Conservation (phyloP, 495 filamentous ascomycete species). For the Cercophora sp. region DNA sequence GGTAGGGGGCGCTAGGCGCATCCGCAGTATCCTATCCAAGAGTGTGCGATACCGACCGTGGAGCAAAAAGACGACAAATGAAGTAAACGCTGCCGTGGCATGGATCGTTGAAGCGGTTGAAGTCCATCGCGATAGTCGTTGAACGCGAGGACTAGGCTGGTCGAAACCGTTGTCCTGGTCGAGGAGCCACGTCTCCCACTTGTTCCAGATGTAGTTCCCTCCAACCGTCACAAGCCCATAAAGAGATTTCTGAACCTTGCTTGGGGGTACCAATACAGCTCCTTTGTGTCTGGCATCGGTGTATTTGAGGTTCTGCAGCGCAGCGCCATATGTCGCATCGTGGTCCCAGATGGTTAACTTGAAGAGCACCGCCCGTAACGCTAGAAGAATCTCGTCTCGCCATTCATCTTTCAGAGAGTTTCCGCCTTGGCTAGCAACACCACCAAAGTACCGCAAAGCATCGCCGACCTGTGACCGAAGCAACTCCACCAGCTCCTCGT, state of each 20-base stretch:
- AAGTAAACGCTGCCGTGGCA: conserved; percentile 72
- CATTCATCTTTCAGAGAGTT: conserved; percentile 62
- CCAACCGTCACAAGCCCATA: conserved; percentile 85
- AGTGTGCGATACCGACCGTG: conserved; percentile 90
- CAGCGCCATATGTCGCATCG: conserved; percentile 88
- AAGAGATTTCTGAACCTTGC: conserved; percentile 71
- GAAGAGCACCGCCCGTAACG: conserved; percentile 76
- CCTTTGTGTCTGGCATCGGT: conserved; percentile 72
- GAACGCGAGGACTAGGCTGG: conserved; percentile 48
- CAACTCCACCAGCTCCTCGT: conserved; percentile 86
- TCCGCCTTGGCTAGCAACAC: conserved; percentile 32
- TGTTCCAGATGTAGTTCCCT: conserved; percentile 82
- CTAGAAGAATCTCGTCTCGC: conserved; percentile 77
- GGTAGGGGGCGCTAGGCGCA: conserved; percentile 79
- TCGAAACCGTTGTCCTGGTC: conserved; percentile 68
- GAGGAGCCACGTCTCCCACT: conserved; percentile 85
- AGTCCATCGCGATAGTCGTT: conserved; percentile 62
- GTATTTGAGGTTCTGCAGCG: conserved; percentile 85
- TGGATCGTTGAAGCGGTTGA: conserved; percentile 66
- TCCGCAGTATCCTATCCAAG: conserved; percentile 77
- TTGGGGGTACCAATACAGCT: conserved; percentile 55
- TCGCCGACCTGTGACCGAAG: conserved; percentile 85
- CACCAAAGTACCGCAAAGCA: conserved; percentile 81
- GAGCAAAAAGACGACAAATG: conserved; percentile 84
- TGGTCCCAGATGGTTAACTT: conserved; percentile 97